phyloP scores from a whole-genome alignment of 306 rosid species.

The Malus orientalis region DNA sequence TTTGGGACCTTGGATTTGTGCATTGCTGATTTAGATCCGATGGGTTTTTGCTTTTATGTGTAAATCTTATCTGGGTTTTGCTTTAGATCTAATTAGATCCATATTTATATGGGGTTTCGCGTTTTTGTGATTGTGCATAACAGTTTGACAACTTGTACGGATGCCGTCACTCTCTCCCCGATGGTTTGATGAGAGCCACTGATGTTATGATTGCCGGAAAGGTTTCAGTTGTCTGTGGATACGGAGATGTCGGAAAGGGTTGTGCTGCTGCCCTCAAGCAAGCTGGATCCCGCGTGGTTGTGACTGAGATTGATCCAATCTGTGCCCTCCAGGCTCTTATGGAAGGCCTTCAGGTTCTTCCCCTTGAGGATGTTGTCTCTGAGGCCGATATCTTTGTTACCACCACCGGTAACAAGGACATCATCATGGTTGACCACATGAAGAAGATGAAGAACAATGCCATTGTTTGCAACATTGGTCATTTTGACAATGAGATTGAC shows the following conservation, averaged over 20 bases:
- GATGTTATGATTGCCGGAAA: conserved; percentile 98
- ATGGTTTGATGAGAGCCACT: conserved; percentile 95
- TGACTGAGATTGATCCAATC: conserved; percentile 93
- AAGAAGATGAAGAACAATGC: conserved; percentile 98
- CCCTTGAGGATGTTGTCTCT: conserved; percentile 49
- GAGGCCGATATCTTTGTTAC: conserved; percentile 84
- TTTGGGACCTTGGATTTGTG: neutral
- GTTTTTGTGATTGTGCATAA: neutral
- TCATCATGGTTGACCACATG: conserved; percentile 74
- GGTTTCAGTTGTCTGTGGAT: conserved; percentile 74
- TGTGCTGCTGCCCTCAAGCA: conserved; percentile 92
- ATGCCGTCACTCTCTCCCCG: conserved; percentile 98
- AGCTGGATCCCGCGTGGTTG: conserved; percentile 86
- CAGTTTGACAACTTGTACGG: conserved; percentile 98
- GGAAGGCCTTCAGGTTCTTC: conserved; percentile 81
- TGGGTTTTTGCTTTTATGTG: neutral
- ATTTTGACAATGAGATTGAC: conserved; percentile 95
- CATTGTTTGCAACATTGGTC: conserved; percentile 92
- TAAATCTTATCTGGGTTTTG: neutral
- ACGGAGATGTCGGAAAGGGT: conserved; percentile 99
- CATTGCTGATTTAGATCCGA: neutral
- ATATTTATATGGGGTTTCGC: too few relatives aligned
- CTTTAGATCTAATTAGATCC: neutral
- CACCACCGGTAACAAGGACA: conserved; percentile 99
- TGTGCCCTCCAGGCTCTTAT: conserved; percentile 96